Percentiles rank a stretch among this genome's conserved stretches.
These are phyloP conservation scores for Botryotinia calthae DNA, from an alignment of 2,329 filamentous ascomycete species.

Conservation along the genomic window DNA sequence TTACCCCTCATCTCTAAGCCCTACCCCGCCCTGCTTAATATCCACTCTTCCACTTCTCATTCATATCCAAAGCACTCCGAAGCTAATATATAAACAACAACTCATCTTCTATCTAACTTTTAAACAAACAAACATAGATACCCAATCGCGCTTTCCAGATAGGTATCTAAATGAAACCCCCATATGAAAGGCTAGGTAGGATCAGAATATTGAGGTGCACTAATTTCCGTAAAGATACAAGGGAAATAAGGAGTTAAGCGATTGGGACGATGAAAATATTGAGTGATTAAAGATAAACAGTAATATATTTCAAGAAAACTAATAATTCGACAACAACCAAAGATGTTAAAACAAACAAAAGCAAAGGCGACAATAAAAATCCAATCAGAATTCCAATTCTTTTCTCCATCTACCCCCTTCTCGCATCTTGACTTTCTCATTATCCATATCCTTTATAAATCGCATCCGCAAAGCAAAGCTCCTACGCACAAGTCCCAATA, in stretches of 20 bases:
- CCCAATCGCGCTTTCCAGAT: rapidly evolving
- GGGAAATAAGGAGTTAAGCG: neutral
- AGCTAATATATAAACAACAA: neutral
- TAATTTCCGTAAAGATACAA: neutral
- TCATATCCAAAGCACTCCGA: neutral
- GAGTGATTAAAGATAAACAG: rapidly evolving
- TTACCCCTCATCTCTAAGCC: neutral
- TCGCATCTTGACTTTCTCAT: no score
- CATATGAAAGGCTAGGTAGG: neutral
- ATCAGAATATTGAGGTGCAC: neutral
- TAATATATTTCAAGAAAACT: rapidly evolving
- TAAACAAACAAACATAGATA: rapidly evolving
- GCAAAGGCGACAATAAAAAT: neutral
- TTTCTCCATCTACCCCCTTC: neutral
- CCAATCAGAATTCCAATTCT: neutral
- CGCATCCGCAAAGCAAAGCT: neutral
- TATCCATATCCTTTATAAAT: neutral
- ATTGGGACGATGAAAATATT: rapidly evolving
- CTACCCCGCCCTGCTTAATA: no score
- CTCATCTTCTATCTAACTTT: neutral
- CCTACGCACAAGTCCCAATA: neutral
- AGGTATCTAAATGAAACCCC: neutral
- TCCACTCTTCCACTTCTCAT: neutral
- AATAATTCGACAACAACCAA: neutral
- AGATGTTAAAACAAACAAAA: neutral